phyloP scores from a whole-genome alignment of 495 filamentous ascomycete genomes.

The Viridothelium virens region DNA sequence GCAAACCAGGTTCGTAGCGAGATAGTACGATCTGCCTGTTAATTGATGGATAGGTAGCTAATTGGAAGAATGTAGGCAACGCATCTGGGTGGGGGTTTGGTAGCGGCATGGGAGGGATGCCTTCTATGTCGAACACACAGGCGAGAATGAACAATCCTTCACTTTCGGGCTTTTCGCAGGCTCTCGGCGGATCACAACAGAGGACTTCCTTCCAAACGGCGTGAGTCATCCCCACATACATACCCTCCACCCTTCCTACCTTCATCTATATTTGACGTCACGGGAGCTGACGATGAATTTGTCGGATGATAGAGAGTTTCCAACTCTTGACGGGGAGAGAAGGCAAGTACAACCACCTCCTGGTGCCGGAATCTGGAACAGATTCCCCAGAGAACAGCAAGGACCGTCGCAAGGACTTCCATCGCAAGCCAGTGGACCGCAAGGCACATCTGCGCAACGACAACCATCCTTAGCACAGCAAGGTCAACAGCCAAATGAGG shows the following conservation, averaged over 20 bases:
- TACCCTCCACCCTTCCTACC: not conserved
- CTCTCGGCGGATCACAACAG: not conserved
- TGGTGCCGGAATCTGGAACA: constrained; percentile 6
- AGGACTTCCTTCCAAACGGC: constrained; percentile 6
- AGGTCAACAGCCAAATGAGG: not conserved
- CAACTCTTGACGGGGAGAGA: constrained; percentile 3
- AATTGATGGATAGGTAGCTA: constrained; percentile 8
- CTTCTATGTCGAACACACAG: not conserved
- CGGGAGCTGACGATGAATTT: not conserved
- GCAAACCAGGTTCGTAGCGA: constrained; percentile 58
- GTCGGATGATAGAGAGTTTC: not conserved
- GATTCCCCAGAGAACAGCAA: constrained; percentile 8
- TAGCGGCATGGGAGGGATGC: constrained; percentile 7
- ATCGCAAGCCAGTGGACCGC: not conserved
- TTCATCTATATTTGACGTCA: not conserved
- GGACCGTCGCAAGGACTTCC: constrained; percentile 4
- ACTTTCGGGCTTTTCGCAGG: constrained; percentile 10
- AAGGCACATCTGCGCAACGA: constrained; percentile 1
- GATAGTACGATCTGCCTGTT: constrained; percentile 13
- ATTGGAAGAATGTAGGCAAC: constrained; percentile 46
- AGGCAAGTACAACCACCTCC: constrained; percentile 2
- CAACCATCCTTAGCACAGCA: constrained; percentile 1
- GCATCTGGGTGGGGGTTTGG: constrained; percentile 69
- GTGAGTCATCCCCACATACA: not conserved
- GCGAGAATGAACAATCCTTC: constrained; percentile 9